phyloP scores from a whole-genome alignment of 768 basidiomycete species.

The Galerina marginata region DNA sequence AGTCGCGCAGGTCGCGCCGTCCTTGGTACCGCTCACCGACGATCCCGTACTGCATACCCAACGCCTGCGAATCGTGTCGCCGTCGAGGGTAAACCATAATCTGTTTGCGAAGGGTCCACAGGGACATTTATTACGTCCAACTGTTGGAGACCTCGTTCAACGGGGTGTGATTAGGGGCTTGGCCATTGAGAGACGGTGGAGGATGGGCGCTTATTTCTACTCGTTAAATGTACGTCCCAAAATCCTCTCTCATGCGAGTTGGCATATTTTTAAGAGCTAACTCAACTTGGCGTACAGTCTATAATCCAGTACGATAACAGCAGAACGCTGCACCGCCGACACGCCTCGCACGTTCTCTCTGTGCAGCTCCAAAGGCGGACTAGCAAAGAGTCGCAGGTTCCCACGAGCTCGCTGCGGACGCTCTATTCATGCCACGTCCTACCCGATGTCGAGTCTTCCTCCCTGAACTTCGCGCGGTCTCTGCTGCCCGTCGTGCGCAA shows the following conservation, averaged over 20 bases:
- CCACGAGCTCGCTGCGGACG: constrained; percentile 40
- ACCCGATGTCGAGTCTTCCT: constrained; percentile 69
- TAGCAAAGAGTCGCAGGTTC: constrained; percentile 22
- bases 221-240: constrained; percentile 55
- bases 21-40: constrained; percentile 53
- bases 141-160: constrained; percentile 68
- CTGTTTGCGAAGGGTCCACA: constrained; percentile 63
- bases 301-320: constrained; percentile 70
- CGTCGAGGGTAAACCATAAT: constrained; percentile 70
- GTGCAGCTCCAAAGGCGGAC: constrained; percentile 56
- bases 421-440: constrained; percentile 59
- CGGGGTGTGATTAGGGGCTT: constrained; percentile 74
- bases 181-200: constrained; percentile 68
- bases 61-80: constrained; percentile 64
- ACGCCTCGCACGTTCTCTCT: constrained; percentile 57
- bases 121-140: constrained; percentile 65
- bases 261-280: background rate
- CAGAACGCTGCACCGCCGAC: constrained; percentile 55
- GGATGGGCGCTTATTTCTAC: constrained; percentile 68
- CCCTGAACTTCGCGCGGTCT: constrained; percentile 57
- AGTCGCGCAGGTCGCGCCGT: constrained; percentile 52
- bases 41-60: constrained; percentile 70
- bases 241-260: constrained; percentile 1
- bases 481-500: constrained; percentile 68
- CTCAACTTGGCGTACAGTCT: constrained; percentile 47